Base-by-base conservation (phyloP, 371 early-diverging fungal genomes). In the Massospora cicadina region DNA sequence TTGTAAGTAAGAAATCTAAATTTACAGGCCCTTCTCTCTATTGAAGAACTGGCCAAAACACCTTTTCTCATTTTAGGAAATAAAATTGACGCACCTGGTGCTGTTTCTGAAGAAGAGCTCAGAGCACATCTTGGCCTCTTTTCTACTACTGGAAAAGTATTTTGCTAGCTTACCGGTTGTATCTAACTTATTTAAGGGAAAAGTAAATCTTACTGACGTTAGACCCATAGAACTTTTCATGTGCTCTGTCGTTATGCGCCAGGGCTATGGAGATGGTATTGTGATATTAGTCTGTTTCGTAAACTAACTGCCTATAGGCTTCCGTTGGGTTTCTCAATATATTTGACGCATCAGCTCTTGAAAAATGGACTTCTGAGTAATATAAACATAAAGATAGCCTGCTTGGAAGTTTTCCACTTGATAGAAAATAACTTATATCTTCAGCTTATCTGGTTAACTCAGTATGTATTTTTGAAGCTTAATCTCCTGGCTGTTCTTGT, bases 221-320 rank as follows among this genome's bases (percentile, higher is more conserved):
- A 82, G 98, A 65, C 92, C 98, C 63, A 91, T 95, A 67, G 98
- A 97, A 79, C 84, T 97, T 29, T 97, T 92, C 72, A 97, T 97
- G 98, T 94, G 95, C 81, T 93, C 93, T 28, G 92, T 97, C 31
- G 92, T 93, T 33, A 89, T 91, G 91, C 81, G 90, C 77, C 91
- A 91, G 77, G 98, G 98, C 71, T 97, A 97, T 72, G 95, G 95
- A 58, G 98, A 95, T 69, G 96, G 93, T 77, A 74, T 43, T 71
- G 27, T 30, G 21, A 23, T 32, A 33, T 56, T 29, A 0, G 2
- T 23, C 25, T 53, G 23, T 54, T 0, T 27, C 21, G 12, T 21
- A 60, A 32, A 54, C 33, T 55, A 54, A 25, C 56, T 31, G 31
- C 43, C 25, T 29, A 32, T 33, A 81, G 81, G 84, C 66, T 90